These are phyloP conservation scores for Aspergillus fumigatus DNA, from an alignment of 2,329 filamentous ascomycete genomes.

Conservation along the genomic window DNA sequence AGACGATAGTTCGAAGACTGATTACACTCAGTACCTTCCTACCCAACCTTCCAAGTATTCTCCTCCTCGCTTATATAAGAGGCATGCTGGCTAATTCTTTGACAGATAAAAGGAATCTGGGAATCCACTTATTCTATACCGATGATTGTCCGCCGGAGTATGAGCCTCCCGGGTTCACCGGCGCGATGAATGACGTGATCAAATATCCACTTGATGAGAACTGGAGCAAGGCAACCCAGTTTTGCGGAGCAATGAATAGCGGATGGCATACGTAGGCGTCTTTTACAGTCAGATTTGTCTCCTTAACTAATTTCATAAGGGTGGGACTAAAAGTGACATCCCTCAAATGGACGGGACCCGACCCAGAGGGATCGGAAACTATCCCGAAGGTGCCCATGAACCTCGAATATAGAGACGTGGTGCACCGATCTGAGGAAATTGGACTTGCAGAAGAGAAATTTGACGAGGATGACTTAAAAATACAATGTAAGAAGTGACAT, in stretches of 20 bases:
- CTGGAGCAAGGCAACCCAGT: conserved; percentile 34
- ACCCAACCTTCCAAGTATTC: conserved; percentile 41
- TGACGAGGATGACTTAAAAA: background rate
- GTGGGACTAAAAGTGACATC: conserved; percentile 33
- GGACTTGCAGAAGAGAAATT: conserved; percentile 16
- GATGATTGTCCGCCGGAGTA: conserved; percentile 37
- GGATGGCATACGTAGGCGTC: conserved; percentile 37
- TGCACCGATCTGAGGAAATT: conserved; percentile 22
- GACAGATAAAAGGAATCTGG: conserved; percentile 37
- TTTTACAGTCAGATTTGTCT: background rate
- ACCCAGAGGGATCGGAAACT: conserved; percentile 19
- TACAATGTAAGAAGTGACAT: background rate
- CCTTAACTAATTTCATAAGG: conserved; percentile 18
- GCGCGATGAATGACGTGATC: conserved; percentile 24
- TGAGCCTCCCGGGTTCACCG: conserved; percentile 40
- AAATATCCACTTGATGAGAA: conserved; percentile 34
- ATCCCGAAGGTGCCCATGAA: conserved; percentile 23
- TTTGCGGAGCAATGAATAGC: conserved; percentile 31
- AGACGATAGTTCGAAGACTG: conserved; percentile 40
- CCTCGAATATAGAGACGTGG: conserved; percentile 27
- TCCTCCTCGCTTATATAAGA: background rate
- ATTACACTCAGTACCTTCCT: conserved; percentile 35
- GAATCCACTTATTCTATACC: conserved; percentile 44
- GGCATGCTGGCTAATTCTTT: conserved; percentile 3
- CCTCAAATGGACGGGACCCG: conserved; percentile 27